Base-by-base conservation (phyloP, 352 stramenopile species). In the Globisporangium sylvaticum region DNA sequence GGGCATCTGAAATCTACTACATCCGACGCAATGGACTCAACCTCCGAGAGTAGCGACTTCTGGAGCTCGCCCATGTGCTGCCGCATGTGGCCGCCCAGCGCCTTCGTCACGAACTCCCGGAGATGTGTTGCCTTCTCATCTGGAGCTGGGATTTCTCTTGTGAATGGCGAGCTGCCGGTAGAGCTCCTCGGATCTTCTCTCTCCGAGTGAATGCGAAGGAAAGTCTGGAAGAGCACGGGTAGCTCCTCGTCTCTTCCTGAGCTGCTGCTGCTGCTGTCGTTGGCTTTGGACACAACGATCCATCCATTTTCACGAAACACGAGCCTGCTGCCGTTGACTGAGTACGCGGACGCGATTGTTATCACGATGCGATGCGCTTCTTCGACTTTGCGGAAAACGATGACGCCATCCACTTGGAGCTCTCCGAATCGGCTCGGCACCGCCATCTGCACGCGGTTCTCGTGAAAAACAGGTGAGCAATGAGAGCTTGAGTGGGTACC, bases 351-450 rank as follows among this genome's bases (percentile, higher is more conserved):
- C 3, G 34, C 7, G 4, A 32, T 27, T 15, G 52, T 18, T 18
- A 66, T 4, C 12, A 60, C 50, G 18, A 54, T 18, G 12, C 53
- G 62, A 12, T 31, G 25, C 50, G 53, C 50, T 10, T 67, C 52
- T n/a, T 67, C 62, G 44, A 67, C 61, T 55, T 56, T 61, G 15
- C 37, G 50, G 15, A 62, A 9, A 22, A 60, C 50, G 3, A 60
- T 10, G 15, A 27, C 55, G 42, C 59, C 44, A 9, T 42, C n/a
- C 2, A 29, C 39, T 3, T 22, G 2, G 5, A 42, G n/a, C 2
- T 25, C 39, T 6, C 24, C 39, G 18, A 42, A 37, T 27, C 8
- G 15, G 29, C 46, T 58, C 59, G n/a, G 12, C 18, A 65, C 27
- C 20, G 59, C 10, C 39, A 39, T n/a, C 15, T 58, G 14, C 44